These are phyloP conservation scores for Cladobotryum protrusum DNA, from an alignment of 2,329 filamentous ascomycete species.

Conservation along the genomic window DNA sequence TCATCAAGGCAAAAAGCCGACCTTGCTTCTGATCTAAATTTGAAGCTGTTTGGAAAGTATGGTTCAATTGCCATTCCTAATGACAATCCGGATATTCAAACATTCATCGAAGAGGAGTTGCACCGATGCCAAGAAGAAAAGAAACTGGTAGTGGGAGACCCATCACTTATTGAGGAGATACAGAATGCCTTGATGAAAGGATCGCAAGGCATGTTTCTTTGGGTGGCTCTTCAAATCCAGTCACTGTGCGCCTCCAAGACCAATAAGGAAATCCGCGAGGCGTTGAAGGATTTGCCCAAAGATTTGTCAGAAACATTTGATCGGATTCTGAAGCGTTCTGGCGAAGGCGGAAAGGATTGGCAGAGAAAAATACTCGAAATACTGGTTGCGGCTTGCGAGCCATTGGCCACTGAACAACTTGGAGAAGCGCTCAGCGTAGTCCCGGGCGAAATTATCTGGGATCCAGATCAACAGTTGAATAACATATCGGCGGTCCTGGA, in stretches of 20 bases:
- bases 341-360: conserved; percentile 7
- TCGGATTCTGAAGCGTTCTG: conserved; percentile 23
- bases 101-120: conserved; percentile 17
- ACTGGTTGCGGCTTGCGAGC: conserved; percentile 22
- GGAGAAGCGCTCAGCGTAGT: conserved; percentile 33
- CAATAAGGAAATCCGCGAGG: conserved; percentile 29
- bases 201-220: conserved; percentile 34
- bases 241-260: conserved; percentile 29
- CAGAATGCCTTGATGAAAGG: conserved; percentile 17
- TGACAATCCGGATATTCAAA: conserved; percentile 19
- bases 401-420: conserved; percentile 28
- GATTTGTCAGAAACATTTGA: conserved; percentile 25
- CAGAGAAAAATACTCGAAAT: conserved; percentile 26
- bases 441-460: conserved; percentile 24
- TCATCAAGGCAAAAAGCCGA: not conserved
- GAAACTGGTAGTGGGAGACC: conserved; percentile 13
- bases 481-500: conserved; percentile 19
- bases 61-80: conserved; percentile 10
- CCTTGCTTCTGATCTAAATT: not conserved
- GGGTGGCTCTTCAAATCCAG: conserved; percentile 30
- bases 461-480: conserved; percentile 15
- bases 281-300: conserved; percentile 24
- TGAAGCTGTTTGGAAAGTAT: not conserved
- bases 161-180: conserved; percentile 11
- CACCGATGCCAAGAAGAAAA: conserved; percentile 1